phyloP scores from a whole-genome alignment of 306 rosid species.

The Citrullus amarus region DNA sequence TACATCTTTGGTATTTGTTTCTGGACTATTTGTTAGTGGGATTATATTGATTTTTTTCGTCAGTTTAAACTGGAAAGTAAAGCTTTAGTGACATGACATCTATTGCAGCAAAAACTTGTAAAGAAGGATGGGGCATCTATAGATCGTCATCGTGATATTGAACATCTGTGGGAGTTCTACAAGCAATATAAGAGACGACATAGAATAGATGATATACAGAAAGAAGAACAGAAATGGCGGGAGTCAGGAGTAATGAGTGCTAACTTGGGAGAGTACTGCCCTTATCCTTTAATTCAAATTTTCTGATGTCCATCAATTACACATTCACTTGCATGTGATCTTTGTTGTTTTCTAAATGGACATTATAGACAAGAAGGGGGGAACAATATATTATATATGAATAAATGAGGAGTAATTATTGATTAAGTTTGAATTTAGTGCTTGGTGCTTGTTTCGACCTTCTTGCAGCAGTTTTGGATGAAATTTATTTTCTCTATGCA shows the following conservation, averaged over 20 bases:
- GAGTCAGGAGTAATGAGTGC: conserved; percentile 81
- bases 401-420: background rate
- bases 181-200: conserved; percentile 52
- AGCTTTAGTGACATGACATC: conserved; percentile 12
- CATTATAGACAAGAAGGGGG: background rate
- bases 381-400: background rate
- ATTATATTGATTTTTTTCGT: background rate
- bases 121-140: conserved; percentile 64
- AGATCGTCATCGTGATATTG: conserved; percentile 74
- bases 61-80: background rate
- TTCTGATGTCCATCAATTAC: background rate
- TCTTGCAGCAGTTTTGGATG: background rate
- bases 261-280: conserved; percentile 69
- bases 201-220: conserved; percentile 69
- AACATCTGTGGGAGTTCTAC: conserved; percentile 80
- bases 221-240: conserved; percentile 61
- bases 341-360: background rate
- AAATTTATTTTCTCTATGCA: background rate
- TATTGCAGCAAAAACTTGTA: conserved; percentile 74
- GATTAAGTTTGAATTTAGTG: background rate
- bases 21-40: background rate
- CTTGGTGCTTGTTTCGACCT: background rate
- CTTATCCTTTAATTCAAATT: background rate
- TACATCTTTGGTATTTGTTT: background rate
- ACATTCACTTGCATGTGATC: background rate